Evolutionary conservation across 306 rosid species (phyloP).

Genomic region (Glycine latifolia): DNA sequence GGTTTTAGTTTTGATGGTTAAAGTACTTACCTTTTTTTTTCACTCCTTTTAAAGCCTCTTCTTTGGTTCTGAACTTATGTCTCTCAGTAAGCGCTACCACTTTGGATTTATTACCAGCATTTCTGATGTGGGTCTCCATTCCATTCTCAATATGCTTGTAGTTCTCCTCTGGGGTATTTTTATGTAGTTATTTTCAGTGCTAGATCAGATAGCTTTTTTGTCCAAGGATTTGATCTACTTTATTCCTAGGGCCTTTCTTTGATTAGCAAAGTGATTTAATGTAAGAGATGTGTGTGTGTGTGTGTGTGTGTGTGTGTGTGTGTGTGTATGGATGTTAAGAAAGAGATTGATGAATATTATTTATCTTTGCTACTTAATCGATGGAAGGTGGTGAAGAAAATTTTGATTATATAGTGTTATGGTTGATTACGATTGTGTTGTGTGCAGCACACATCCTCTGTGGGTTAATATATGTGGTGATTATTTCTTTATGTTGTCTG

Average conservation of each 20-base stretch:
- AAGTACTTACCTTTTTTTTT: not conserved
- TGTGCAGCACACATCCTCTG: not conserved
- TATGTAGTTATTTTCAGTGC: slow-evolving; percentile 10
- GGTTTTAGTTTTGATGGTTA: slow-evolving; percentile 39
- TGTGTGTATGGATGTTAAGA: too few relatives aligned
- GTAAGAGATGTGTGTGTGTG: slow-evolving; percentile 21
- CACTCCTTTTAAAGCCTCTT: not conserved
- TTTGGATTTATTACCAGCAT: slow-evolving; percentile 28
- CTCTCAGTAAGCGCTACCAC: not conserved
- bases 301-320: too few relatives aligned
- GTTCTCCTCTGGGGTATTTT: not conserved
- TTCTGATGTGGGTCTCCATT: slow-evolving; percentile 18
- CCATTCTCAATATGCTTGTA: slow-evolving; percentile 2
- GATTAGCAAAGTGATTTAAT: not conserved
- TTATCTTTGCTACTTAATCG: slow-evolving; percentile 22
- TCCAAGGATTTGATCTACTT: slow-evolving; percentile 6
- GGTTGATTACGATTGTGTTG: slow-evolving; percentile 15
- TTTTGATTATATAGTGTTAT: not conserved
- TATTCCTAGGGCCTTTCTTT: not conserved
- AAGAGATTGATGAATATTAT: not conserved
- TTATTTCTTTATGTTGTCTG: slow-evolving; percentile 27
- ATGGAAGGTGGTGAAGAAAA: not conserved
- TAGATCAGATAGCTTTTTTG: not conserved
- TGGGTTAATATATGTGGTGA: not conserved
- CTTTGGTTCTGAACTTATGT: slow-evolving; percentile 28